Evolutionary conservation across 2,329 filamentous ascomycete genomes (phyloP), one percentile per base, ranked within the genome.

Genomic region (Penicillium occitanis): DNA sequence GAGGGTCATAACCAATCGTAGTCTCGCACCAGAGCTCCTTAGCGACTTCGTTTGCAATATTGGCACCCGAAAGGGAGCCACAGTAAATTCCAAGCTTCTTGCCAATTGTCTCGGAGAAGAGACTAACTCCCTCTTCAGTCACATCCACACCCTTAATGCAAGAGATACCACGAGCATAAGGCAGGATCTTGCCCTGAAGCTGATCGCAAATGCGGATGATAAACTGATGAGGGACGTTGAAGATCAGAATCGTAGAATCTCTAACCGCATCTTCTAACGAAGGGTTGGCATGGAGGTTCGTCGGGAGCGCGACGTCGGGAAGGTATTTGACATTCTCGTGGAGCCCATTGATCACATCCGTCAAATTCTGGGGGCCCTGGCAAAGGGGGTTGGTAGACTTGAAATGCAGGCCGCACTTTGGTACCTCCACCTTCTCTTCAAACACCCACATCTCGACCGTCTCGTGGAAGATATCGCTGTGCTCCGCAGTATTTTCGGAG

Each of bases 271-370:
- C 91, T 66, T 78, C 77, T 57, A 80, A 82, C 11, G 77, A 79
- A 13, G 78, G 79, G 66, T 80, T 80, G 65, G 79, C 79, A 65
- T 75, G 75, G 42, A 80, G 69, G 78, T 99, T 99, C 68, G 83
- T 74, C 3, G 95, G 95, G 1, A 99, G 87, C 37, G 85, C 82
- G 75, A 99, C 91, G 73, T 88, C 88, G n/a, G 94, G 92, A 10
- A 99, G 90, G 82, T 99, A 99, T 81, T 98, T 99, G 82, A 97
- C 86, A 80, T 99, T 99, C 83, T 99, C 95, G 82, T 98, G 93
- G 74, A 91, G 82, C 53, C 85, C 86, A 84, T 99, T 99, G 87
- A 99, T 97, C 72, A 99, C 81, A 61, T 87, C 79, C 7, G 95
- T 97, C 78, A 99, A 89, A 82, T 97, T 97, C 78, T 95, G 91